Conservation (phyloP, 345 rosid genomes). For the Brassica napus region Da-Ae NC_063446.1:35695001-35695500, state of each 20-base stretch:
- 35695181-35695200: neutral
- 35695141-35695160: neutral
- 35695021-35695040: neutral
- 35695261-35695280: neutral
- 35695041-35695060: too few species aligned
- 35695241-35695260: neutral
- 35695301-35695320: neutral
- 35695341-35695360: neutral
- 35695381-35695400: neutral
- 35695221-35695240: neutral
- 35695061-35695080: too few species aligned
- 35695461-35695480: too few species aligned
- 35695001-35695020: neutral
- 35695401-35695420: neutral
- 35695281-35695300: neutral
- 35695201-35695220: neutral
- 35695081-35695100: too few species aligned
- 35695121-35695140: too few species aligned
- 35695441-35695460: too few species aligned
- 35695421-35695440: too few species aligned
- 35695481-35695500: too few species aligned
- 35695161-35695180: neutral
- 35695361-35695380: neutral
- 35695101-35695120: too few species aligned
- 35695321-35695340: neutral